Evolutionary conservation across 2,329 filamentous ascomycete genomes (phyloP).

Genomic region (Echinosphaeria canescens): DNA sequence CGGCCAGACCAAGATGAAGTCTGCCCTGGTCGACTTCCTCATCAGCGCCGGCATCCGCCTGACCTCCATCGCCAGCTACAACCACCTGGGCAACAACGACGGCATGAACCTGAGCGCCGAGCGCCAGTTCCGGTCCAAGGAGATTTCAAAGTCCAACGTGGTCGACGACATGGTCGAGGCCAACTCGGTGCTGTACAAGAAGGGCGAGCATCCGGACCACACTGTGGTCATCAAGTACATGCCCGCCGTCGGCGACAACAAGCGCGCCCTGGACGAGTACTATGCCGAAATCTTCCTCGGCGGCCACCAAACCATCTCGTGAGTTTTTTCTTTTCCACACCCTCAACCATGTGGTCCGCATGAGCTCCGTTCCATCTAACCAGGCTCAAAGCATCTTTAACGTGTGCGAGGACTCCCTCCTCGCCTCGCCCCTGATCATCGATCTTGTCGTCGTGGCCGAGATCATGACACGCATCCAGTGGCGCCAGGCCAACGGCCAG

Average conservation of each 20-base stretch:
- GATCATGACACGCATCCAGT: conserved; percentile 97
- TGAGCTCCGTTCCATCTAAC: too few species aligned
- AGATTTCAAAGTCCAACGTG: conserved; percentile 98
- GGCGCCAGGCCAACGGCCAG: conserved; percentile 39
- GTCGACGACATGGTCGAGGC: conserved; percentile 99
- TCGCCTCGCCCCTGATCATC: conserved; percentile 92
- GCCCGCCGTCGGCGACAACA: conserved; percentile 96
- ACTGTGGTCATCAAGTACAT: conserved; percentile 99
- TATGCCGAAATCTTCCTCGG: conserved; percentile 99
- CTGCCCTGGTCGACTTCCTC: conserved; percentile 91
- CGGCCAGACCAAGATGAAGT: conserved; percentile 99
- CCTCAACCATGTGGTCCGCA: too few species aligned
- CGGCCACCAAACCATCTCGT: conserved; percentile 90
- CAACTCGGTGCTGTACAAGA: conserved; percentile 75
- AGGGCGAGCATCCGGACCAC: conserved; percentile 91
- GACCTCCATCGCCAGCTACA: conserved; percentile 96
- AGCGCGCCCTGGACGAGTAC: conserved; percentile 97
- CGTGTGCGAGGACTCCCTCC: conserved; percentile 93
- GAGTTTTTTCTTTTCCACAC: too few species aligned
- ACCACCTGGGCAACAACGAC: conserved; percentile 98
- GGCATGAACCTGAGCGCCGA: conserved; percentile 97
- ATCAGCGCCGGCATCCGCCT: conserved; percentile 98
- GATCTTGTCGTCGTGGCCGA: conserved; percentile 84
- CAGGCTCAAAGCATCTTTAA: conserved; percentile 71
- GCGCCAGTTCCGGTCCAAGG: conserved; percentile 97